Percentiles rank a stretch among this genome's conserved stretches.
Evolutionary conservation across 2,329 filamentous ascomycete genomes (phyloP).

Genomic region (Aureobasidium sp.): DNA sequence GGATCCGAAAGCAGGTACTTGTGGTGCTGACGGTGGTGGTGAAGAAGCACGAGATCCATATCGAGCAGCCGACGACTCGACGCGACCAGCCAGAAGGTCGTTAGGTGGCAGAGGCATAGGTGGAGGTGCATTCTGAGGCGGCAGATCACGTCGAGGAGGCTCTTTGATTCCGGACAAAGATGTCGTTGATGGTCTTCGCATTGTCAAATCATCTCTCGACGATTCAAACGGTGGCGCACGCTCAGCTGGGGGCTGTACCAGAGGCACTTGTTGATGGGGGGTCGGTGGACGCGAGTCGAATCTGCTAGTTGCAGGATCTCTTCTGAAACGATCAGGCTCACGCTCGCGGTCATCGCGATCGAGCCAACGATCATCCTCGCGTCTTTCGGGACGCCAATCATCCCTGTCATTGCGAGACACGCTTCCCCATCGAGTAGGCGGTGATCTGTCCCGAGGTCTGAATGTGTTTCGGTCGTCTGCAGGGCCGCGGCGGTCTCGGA

Average conservation of each 20-base stretch:
- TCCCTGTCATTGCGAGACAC: constrained; percentile 31
- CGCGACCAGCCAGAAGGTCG: constrained; percentile 39
- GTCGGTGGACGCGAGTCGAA: constrained; percentile 24
- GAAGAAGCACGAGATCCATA: constrained; percentile 42
- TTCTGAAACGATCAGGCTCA: constrained; percentile 31
- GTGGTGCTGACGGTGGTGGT: constrained; percentile 47
- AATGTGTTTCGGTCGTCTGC: constrained; percentile 51
- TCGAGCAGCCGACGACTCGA: constrained; percentile 39
- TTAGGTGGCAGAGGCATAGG: constrained; percentile 30
- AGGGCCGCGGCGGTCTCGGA: constrained; percentile 40
- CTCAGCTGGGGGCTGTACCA: constrained; percentile 29
- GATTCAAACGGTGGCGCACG: constrained; percentile 27
- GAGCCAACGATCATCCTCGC: constrained; percentile 35
- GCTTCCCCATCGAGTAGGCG: constrained; percentile 48
- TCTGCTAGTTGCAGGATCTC: constrained; percentile 24
- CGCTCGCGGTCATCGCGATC: constrained; percentile 34
- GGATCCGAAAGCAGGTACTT: constrained; percentile 50
- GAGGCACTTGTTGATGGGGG: constrained; percentile 20
- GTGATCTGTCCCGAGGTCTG: constrained; percentile 41
- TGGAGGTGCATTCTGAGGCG: background rate
- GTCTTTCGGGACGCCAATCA: constrained; percentile 39
- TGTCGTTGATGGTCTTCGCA: constrained; percentile 18
- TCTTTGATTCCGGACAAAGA: constrained; percentile 20
- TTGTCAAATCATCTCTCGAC: constrained; percentile 25
- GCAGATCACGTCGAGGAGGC: constrained; percentile 25